Conservation (phyloP, 495 filamentous ascomycete genomes). For the Hypoxylon subgilvum region DNA sequence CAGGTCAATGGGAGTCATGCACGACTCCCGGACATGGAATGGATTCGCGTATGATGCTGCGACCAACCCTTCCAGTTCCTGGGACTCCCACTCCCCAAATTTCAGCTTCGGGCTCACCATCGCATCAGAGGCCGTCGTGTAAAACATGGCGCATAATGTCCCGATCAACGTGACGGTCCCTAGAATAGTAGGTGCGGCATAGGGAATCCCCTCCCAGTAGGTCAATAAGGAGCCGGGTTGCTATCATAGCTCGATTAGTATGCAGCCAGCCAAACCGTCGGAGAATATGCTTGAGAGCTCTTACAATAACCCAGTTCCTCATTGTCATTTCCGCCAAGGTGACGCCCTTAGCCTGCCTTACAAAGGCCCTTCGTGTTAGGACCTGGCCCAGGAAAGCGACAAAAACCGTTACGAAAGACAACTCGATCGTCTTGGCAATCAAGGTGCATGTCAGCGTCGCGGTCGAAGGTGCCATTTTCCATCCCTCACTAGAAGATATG, state of each 20-base stretch:
- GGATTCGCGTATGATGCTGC: slow-evolving; percentile 64
- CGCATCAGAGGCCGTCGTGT: slow-evolving; percentile 75
- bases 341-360: slow-evolving; percentile 61
- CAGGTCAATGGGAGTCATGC: slow-evolving; percentile 63
- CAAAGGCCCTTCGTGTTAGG: slow-evolving; percentile 67
- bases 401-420: slow-evolving; percentile 78
- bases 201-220: slow-evolving; percentile 65
- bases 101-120: slow-evolving; percentile 71
- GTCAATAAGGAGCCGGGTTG: slow-evolving; percentile 67
- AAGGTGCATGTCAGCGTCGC: slow-evolving; percentile 67
- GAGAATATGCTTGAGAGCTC: slow-evolving; percentile 7
- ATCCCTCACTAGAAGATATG: slow-evolving; percentile 55
- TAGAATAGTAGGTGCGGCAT: slow-evolving; percentile 64
- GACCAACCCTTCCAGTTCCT: slow-evolving; percentile 61
- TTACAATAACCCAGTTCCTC: slow-evolving; percentile 58
- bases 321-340: slow-evolving; percentile 75
- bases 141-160: slow-evolving; percentile 68
- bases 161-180: slow-evolving; percentile 64
- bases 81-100: slow-evolving; percentile 53
- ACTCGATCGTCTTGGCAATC: slow-evolving; percentile 75
- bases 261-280: not conserved
- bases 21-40: slow-evolving; percentile 56
- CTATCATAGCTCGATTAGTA: slow-evolving; percentile 23
- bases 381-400: slow-evolving; percentile 76
- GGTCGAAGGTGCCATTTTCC: slow-evolving; percentile 57